These are phyloP conservation scores for Incumbomyces lentus DNA, from an alignment of 2,329 filamentous ascomycete genomes.

Conservation along the genomic window DNA sequence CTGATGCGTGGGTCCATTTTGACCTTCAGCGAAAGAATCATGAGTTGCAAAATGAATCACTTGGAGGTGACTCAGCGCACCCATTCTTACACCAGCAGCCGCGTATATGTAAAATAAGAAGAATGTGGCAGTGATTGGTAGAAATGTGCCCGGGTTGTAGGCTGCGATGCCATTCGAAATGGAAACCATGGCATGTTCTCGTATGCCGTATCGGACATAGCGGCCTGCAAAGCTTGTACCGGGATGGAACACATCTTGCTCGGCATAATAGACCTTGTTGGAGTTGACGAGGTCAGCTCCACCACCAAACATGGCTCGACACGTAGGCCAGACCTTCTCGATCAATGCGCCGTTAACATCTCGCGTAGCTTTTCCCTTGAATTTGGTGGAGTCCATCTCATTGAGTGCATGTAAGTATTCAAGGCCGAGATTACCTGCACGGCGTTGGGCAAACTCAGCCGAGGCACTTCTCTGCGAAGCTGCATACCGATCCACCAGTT, in stretches of 20 bases:
- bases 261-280: constrained; percentile 14
- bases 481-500: constrained; percentile 35
- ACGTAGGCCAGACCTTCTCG: constrained; percentile 9
- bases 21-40: constrained; percentile 48
- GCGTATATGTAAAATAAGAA: constrained; percentile 51
- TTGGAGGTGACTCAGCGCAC: constrained; percentile 43
- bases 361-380: constrained; percentile 10
- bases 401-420: constrained; percentile 45
- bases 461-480: constrained; percentile 36
- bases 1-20: constrained; percentile 53
- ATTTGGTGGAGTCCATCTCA: constrained; percentile 15
- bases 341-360: constrained; percentile 12
- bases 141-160: constrained; percentile 42
- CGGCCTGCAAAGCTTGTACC: constrained; percentile 30
- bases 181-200: constrained; percentile 57
- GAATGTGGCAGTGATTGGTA: constrained; percentile 36
- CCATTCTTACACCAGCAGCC: constrained; percentile 49
- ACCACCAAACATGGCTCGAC: constrained; percentile 12
- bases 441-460: constrained; percentile 39
- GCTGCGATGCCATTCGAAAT: constrained; percentile 69
- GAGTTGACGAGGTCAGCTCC: constrained; percentile 20
- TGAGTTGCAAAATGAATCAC: constrained; percentile 51
- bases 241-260: constrained; percentile 24
- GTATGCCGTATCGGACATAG: constrained; percentile 48
- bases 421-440: constrained; percentile 38